These are phyloP conservation scores for Rubia yunnanensis DNA, from an alignment of 257 asterid genomes.

Conservation along the genomic window DNA sequence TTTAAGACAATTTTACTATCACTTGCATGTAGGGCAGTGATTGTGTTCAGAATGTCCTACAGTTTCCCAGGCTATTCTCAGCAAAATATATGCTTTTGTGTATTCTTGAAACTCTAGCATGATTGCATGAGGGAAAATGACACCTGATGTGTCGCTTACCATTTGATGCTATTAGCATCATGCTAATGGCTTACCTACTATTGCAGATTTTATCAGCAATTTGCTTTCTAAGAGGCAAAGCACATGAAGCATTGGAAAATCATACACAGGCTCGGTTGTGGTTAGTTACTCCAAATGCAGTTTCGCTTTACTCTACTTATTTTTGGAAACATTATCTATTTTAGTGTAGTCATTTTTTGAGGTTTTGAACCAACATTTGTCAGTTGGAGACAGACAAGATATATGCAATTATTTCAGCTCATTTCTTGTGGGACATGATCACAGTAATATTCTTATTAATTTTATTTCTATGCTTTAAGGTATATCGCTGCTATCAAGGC, in stretches of 20 bases:
- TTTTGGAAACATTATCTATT: neutral
- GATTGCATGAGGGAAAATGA: neutral
- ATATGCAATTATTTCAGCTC: neutral
- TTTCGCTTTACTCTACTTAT: neutral
- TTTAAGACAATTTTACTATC: neutral
- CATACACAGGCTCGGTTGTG: constrained; percentile 88
- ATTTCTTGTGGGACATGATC: neutral
- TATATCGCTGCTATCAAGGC: constrained; percentile 97
- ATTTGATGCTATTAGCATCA: too few relatives aligned
- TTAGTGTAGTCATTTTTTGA: neutral
- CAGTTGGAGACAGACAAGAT: neutral
- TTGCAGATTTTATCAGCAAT: constrained; percentile 84
- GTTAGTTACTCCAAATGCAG: constrained; percentile 34
- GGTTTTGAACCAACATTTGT: neutral
- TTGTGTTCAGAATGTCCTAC: neutral
- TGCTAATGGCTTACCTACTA: neutral
- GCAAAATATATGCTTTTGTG: neutral
- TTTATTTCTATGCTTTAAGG: constrained; percentile 41
- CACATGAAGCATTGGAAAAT: constrained; percentile 91
- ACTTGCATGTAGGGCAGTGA: neutral
- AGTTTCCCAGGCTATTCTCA: neutral
- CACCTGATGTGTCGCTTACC: neutral
- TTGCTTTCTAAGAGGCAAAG: constrained; percentile 95
- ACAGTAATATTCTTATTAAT: constrained; percentile 10
- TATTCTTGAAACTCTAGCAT: neutral